Conservation (phyloP, 345 rosid species). For the Eucalyptus regnans region DNA sequence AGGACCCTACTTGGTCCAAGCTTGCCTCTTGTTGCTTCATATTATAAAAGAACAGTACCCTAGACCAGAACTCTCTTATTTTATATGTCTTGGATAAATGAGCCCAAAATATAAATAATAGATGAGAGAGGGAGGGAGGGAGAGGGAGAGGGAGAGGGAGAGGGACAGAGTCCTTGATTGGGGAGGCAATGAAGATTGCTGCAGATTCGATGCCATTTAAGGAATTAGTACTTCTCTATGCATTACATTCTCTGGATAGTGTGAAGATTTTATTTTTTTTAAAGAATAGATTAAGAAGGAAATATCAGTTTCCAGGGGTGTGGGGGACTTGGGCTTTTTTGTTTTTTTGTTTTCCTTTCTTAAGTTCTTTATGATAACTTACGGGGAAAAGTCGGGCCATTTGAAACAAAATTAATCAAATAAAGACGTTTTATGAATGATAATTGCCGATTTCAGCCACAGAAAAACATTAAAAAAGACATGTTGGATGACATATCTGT, state of each 20-base stretch:
- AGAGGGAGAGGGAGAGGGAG: slow-evolving; percentile 4
- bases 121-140: slow-evolving; percentile 20
- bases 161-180: neutral
- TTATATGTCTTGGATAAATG: neutral
- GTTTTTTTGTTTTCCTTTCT: neutral
- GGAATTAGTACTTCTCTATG: slow-evolving; percentile 19
- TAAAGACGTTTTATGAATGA: neutral
- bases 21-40: neutral
- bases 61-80: neutral
- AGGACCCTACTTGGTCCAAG: neutral
- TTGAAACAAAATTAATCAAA: neutral
- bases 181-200: slow-evolving; percentile 16
- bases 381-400: neutral
- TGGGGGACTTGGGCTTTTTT: neutral
- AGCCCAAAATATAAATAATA: slow-evolving; percentile 11
- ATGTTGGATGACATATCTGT: neutral
- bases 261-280: neutral
- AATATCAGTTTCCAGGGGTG: neutral
- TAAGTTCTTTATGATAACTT: neutral
- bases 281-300: neutral
- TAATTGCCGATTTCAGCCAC: neutral
- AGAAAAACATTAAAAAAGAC: neutral
- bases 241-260: neutral
- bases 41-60: neutral
- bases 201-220: slow-evolving; percentile 27